phyloP scores from a whole-genome alignment of 306 rosid genomes.

The Castanopsis chinensis region DNA sequence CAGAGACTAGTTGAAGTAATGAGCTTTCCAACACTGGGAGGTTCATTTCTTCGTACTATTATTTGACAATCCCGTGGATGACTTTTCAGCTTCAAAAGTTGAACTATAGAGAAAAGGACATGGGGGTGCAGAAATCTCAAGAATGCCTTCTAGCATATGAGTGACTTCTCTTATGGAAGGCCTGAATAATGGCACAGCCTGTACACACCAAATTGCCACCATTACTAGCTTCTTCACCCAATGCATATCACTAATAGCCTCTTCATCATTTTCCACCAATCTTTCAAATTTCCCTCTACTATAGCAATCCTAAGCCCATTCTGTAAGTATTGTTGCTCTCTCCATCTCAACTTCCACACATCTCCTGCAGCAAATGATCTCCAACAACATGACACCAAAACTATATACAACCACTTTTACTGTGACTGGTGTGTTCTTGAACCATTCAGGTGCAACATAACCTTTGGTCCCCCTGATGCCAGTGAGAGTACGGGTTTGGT shows the following conservation, averaged over 20 bases:
- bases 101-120: neutral
- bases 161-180: neutral
- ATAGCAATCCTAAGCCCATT: neutral
- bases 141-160: conserved; percentile 1
- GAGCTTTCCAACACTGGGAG: too few species aligned
- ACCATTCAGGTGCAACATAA: conserved; percentile 5
- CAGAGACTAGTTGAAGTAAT: too few species aligned
- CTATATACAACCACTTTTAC: neutral
- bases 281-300: neutral
- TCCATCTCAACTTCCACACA: conserved; percentile 3
- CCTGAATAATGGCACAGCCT: neutral
- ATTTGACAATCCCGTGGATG: neutral
- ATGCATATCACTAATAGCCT: neutral
- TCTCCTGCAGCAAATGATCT: conserved; percentile 4
- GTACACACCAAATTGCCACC: conserved; percentile 4
- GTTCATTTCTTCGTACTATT: neutral
- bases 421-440: neutral
- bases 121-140: neutral
- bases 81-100: neutral
- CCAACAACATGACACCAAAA: neutral
- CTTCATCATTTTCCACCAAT: neutral
- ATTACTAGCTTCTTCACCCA: neutral
- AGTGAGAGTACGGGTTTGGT: neutral
- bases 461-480: conserved; percentile 3
- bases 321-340: neutral